Evolutionary conservation across 2,329 filamentous ascomycete genomes (phyloP), one percentile per base, ranked within the genome.

Genomic region (Penicillium capsulatum): DNA sequence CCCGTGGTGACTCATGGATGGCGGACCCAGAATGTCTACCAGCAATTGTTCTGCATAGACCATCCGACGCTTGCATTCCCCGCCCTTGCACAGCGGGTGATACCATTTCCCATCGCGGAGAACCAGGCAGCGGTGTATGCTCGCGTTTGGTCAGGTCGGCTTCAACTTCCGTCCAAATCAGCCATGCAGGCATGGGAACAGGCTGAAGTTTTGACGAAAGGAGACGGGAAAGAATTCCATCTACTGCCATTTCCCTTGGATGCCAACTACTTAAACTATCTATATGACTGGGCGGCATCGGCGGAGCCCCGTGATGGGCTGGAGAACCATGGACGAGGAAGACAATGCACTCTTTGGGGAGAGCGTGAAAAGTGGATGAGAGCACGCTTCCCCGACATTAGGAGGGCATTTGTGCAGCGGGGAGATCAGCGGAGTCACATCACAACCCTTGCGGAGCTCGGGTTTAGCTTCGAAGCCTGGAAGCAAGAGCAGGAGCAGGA

Each of bases 51-150:
- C 61, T 81, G 83, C 60, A 80, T 83, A 3, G 70, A 77, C 1
- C 78, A 87, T 44, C 88, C 90, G 1, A 92, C 86, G 0, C 70
- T 97, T 1, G 83, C 79, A 1, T 90, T 96, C 58, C 74, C 85
- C 0, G 80, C 78, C 0, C 70, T 96, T 27, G 82, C 85, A 11
- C 83, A 89, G 58, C 84, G 84, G 51, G 79, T 92, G n/a, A 84
- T 94, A n/a, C 91, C 91, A 0, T 94, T 94, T 60, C 83, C 86
- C 0, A 55, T 92, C 1, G 76, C 82, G 0, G 88, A 96, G 66
- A 80, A 79, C 4, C 90, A 96, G 64, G 80, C 81, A 1, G 84
- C 89, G 0, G 77, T 86, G 0, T 73, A 94, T 31, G 80, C 89
- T 2, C 79, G 86, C 1, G 76, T 90, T 0, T 94, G 86, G 77